Conservation (phyloP, 768 basidiomycete genomes). For the Podaxis rugospora region DNA sequence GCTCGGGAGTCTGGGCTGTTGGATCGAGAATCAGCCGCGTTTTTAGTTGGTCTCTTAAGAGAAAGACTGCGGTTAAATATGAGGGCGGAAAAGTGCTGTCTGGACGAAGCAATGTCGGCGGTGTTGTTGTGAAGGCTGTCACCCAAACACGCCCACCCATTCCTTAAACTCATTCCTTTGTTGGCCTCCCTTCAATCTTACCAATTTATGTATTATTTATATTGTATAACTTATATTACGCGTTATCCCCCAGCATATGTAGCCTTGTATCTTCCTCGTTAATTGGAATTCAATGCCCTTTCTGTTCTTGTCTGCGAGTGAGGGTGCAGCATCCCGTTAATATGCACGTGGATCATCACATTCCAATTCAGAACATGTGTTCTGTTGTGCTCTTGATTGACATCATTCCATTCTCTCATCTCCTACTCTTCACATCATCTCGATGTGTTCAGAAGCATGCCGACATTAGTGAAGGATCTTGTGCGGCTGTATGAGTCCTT, state of each 20-base stretch:
- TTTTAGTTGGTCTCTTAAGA: neutral
- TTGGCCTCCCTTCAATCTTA: neutral
- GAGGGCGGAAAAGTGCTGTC: neutral
- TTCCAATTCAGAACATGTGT: slow-evolving; percentile 3
- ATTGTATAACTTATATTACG: neutral
- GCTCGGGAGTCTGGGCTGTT: slow-evolving; percentile 2
- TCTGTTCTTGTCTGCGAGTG: neutral
- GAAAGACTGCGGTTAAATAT: neutral
- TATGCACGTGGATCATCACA: neutral
- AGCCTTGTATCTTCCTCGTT: neutral
- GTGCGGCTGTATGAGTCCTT: slow-evolving; percentile 27
- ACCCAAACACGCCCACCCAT: slow-evolving; percentile 2
- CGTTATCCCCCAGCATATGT: neutral
- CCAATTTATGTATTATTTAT: neutral
- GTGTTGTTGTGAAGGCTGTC: neutral
- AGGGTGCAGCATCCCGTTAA: neutral
- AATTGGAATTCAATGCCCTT: neutral
- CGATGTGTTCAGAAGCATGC: slow-evolving; percentile 12
- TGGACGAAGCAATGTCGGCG: neutral
- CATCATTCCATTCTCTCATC: neutral
- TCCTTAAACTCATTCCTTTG: neutral
- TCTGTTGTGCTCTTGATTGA: neutral
- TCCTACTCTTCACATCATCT: neutral
- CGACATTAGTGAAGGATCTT: slow-evolving; percentile 32
- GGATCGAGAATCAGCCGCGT: slow-evolving; percentile 6